Base-by-base conservation (phyloP, 805 yeast species). In the Zygotorulaspora sp. region DNA sequence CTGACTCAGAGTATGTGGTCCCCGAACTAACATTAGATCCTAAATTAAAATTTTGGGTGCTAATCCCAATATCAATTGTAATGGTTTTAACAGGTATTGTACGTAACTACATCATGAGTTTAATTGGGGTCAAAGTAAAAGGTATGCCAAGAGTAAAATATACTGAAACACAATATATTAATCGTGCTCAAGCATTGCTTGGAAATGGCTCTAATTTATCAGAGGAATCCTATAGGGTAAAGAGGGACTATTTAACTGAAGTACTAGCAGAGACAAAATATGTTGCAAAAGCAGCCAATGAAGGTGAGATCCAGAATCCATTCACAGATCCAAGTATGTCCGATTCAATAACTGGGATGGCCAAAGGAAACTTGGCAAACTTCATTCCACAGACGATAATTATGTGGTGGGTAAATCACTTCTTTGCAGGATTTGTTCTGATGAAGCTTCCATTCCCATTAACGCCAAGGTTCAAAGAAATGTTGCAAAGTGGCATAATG, bases 351-450 rank as follows among this genome's bases (percentile, higher is more conserved):
- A 70, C 80, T 69, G 73, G 71, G 32, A 80, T 85, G 80, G 74
- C 88, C 41, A 87, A 87, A 57, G 80, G 82, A 6, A 89, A 87
- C 56, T 66, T 87, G 47, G 80, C 89, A 55, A 85, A 78, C 62
- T 85, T 80, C 57, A 75, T 88, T 13, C 97, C 97, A 2, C 97
- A 92, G 65, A 86, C 96, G 0, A 61, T 89, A 26, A 83, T 89
- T 47, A 89, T 92, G 96, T 87, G 88, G 55, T 92, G 97, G 96
- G 90, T 90, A 44, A 86, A 85, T 55, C 84, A 79, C 53, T 89
- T 90, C 65, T 92, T 87, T 61, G 86, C 90, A 10, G 97, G 97
- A 0, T 87, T 88, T 47, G 80, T 89, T 11, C 75, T 87, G 33
- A 83, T 83, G 83, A 78, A 78, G 57, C 68, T 92, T 37, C 98